phyloP scores from a whole-genome alignment of 108 stramenopile genomes.

The Nitzschia sp. region DNA sequence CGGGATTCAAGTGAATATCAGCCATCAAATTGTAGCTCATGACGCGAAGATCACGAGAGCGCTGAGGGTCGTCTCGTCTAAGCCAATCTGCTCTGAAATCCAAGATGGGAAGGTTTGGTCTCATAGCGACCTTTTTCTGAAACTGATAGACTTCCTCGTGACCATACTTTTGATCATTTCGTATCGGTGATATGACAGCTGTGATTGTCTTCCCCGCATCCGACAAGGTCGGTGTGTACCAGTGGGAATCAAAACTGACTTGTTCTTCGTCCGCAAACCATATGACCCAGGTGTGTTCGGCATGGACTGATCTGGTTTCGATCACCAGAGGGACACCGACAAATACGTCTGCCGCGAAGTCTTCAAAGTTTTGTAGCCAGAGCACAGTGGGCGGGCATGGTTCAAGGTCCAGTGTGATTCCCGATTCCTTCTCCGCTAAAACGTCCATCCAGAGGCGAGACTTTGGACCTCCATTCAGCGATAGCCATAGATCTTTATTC shows the following conservation, averaged over 20 bases:
- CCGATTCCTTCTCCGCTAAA: neutral
- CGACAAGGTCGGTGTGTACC: conserved; percentile 23
- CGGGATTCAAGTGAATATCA: conserved; percentile 54
- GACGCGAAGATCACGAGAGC: conserved; percentile 40
- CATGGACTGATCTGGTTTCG: conserved; percentile 36
- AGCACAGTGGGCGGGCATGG: conserved; percentile 57
- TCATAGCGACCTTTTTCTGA: conserved; percentile 1
- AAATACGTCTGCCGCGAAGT: conserved; percentile 52
- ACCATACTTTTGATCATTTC: neutral
- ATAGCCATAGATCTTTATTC: conserved; percentile 1
- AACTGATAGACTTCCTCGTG: conserved; percentile 42
- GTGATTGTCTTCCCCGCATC: conserved; percentile 31
- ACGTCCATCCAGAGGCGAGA: neutral
- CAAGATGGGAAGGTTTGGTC: conserved; percentile 28
- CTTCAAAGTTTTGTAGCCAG: conserved; percentile 56
- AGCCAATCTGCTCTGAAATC: neutral
- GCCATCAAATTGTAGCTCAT: conserved; percentile 79
- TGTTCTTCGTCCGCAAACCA: conserved; percentile 57
- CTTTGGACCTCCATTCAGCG: neutral
- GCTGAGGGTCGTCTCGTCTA: neutral
- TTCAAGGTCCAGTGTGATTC: conserved; percentile 30
- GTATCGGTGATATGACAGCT: conserved; percentile 24
- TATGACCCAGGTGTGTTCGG: conserved; percentile 38
- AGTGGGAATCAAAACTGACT: conserved; percentile 17
- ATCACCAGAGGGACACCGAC: conserved; percentile 55